A percentile compares a stretch with the other conserved stretches of the same genome.
These are phyloP conservation scores for Auricularia heimuer DNA, from an alignment of 768 basidiomycete genomes.

Conservation along the genomic window DNA sequence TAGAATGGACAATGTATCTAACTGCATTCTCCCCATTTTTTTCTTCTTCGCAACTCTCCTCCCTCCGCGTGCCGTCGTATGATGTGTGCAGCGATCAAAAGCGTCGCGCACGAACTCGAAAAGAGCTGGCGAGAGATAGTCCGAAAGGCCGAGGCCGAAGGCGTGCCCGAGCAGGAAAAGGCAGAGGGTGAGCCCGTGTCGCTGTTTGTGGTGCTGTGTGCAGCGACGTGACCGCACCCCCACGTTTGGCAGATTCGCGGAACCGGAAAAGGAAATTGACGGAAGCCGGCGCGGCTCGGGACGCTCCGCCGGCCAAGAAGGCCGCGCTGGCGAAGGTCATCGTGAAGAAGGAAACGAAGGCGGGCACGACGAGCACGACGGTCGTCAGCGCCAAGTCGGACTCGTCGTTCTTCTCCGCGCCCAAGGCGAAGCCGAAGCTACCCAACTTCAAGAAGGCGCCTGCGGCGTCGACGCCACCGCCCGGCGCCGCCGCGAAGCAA, in stretches of 20 bases:
- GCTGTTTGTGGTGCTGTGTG: neutral
- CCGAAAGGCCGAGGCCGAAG: neutral
- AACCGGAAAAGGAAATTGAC: slow-evolving; percentile 64
- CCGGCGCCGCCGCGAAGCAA: slow-evolving; percentile 30
- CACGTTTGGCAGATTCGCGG: neutral
- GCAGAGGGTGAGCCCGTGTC: neutral
- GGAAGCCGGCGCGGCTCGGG: slow-evolving; percentile 26
- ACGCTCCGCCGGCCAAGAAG: slow-evolving; percentile 56
- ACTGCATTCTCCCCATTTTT: neutral
- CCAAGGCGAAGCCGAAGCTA: slow-evolving; percentile 73
- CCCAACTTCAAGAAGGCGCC: slow-evolving; percentile 74
- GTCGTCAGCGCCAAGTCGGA: slow-evolving; percentile 77
- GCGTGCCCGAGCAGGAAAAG: neutral
- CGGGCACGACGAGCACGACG: slow-evolving; percentile 19
- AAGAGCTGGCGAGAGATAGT: slow-evolving; percentile 1
- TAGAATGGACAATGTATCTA: slow-evolving; percentile 4
- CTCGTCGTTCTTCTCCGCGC: slow-evolving; percentile 81
- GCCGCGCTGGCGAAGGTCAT: slow-evolving; percentile 15
- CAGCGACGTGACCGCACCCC: neutral
- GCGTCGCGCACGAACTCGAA: slow-evolving; percentile 5
- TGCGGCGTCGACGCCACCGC: slow-evolving; percentile 23
- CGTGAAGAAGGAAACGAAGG: slow-evolving; percentile 51
- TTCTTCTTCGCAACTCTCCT: neutral
- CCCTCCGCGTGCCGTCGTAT: neutral
- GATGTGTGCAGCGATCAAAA: slow-evolving; percentile 7